Conservation (phyloP, 352 stramenopile species). For the Phytophthora quininea region DNA sequence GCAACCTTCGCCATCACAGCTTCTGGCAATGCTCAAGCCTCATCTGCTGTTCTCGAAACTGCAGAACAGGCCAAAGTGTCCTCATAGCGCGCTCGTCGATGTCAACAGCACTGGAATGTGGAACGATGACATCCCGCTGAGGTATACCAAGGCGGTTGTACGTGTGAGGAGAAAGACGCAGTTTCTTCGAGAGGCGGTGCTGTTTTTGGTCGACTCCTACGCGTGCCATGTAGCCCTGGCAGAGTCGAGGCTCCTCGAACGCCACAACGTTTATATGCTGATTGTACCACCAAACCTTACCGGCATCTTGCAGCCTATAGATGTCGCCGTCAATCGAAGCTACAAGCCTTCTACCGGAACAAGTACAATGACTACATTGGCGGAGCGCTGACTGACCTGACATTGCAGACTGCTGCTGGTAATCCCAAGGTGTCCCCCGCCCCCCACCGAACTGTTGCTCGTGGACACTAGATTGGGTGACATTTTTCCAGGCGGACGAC, state of each 20-base stretch:
- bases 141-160: neutral
- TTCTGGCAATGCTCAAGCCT: neutral
- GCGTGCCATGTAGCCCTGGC: neutral
- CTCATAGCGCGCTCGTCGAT: neutral
- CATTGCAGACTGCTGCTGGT: neutral
- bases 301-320: neutral
- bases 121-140: neutral
- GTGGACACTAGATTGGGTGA: no score
- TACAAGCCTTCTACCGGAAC: neutral
- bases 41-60: slow-evolving; percentile 3
- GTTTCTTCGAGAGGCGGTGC: neutral
- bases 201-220: neutral
- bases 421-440: neutral
- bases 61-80: neutral
- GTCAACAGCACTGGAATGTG: neutral
- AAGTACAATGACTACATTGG: neutral
- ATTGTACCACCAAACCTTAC: neutral
- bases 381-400: neutral
- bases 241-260: neutral
- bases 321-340: neutral
- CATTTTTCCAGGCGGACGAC: no score
- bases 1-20: neutral
- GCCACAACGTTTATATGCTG: neutral
- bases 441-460: no score
- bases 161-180: neutral